Base-by-base conservation (phyloP, 2,329 filamentous ascomycete species). In the Calonectria leucothoes region DNA sequence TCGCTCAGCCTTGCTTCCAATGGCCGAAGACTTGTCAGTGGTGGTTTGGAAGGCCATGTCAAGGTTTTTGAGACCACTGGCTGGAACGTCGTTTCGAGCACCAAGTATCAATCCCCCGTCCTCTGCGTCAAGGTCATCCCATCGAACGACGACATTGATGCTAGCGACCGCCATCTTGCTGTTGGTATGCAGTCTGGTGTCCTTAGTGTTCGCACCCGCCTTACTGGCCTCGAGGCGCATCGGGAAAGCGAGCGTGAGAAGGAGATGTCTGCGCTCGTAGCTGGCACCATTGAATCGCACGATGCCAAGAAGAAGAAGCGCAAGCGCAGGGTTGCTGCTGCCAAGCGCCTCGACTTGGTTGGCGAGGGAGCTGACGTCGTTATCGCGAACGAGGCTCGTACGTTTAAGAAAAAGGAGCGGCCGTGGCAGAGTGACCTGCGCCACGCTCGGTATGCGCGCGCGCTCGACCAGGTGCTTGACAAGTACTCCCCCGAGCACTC, bases 51-150 rank as follows among this genome's bases (percentile, higher is more conserved):
- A 83, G 97, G 97, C 12, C 97, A 98, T 85, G 93, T 98, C 86
- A 99, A 99, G 86, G 92, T 99, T 48, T 98, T 98, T 81, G 96
- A 98, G 85, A 98, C 96, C 1, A 93, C 93, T 0, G 93, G 92
- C 65, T 99, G 97, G 97, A 98, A 98, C 82, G 94, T 98, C 10
- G 96, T 98, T n/a, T 94, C 95, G 48, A 96, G 95, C 66, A 92
- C 94, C 74, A 99, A 98, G 86, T 99, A 98, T 85, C 93, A 95
- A 6, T 94, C 95, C 2, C 97, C 97, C 1, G 94, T 99, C 71
- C 91, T 99, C 15, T 94, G 95, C 12, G 90, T 98, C 72, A 91
- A 90, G 73, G 93, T 98, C 52, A 91, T 98, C 76, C 81, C 85
- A 6, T 81, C 82, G 20, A 82, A 81, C 66, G 79, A 83, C 66